A percentile compares a stretch with the other conserved stretches of the same genome.
These are phyloP conservation scores for Mycena metata DNA, from an alignment of 768 basidiomycete genomes.

Conservation along the genomic window DNA sequence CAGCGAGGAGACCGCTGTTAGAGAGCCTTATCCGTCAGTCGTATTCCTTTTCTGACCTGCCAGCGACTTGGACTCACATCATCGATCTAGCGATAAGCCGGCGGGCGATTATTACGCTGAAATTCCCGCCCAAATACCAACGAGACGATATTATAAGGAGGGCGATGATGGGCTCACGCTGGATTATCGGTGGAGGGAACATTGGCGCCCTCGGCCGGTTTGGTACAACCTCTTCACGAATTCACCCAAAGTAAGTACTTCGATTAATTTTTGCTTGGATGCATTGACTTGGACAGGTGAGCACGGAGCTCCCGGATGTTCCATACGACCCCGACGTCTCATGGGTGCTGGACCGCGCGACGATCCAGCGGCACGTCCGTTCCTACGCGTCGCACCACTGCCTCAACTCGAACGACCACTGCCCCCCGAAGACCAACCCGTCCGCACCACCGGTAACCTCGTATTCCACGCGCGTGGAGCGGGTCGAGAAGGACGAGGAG, in stretches of 20 bases:
- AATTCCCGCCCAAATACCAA: background rate
- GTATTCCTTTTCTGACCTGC: no score
- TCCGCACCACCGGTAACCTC: slow-evolving; percentile 36
- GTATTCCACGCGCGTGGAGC: slow-evolving; percentile 56
- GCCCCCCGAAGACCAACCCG: background rate
- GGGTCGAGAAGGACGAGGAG: slow-evolving; percentile 44
- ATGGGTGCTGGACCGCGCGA: slow-evolving; percentile 13
- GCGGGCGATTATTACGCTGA: no score
- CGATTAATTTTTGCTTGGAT: background rate
- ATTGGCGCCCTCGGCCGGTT: slow-evolving; percentile 39
- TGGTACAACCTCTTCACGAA: slow-evolving; percentile 37
- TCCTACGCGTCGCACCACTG: slow-evolving; percentile 47
- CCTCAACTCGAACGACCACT: slow-evolving; percentile 48
- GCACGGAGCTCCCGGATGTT: slow-evolving; percentile 31
- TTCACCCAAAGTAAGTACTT: slow-evolving; percentile 29
- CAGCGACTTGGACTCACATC: no score
- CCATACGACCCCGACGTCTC: slow-evolving; percentile 30
- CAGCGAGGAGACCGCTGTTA: no score
- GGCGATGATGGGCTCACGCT: slow-evolving; percentile 32
- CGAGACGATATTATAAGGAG: slow-evolving; percentile 31
- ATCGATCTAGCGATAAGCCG: no score
- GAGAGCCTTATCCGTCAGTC: no score
- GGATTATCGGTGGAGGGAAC: slow-evolving; percentile 38
- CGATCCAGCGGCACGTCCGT: slow-evolving; percentile 44
- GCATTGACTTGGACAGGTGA: background rate